Conservation (phyloP, 2,329 filamentous ascomycete genomes). For the Rugonectria rugulosa region DNA sequence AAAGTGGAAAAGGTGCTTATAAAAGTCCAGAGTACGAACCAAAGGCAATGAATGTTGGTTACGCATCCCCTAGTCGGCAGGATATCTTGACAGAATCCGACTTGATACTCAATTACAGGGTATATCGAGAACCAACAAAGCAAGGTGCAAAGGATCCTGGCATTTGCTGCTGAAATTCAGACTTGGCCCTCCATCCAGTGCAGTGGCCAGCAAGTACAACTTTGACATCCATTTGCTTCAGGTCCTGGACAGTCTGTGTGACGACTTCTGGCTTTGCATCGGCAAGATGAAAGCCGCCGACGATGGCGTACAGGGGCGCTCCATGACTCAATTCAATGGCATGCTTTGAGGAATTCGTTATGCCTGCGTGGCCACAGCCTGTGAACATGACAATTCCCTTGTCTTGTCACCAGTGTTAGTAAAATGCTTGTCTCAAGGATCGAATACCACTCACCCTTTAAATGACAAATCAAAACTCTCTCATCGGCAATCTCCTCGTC, state of each 20-base stretch:
- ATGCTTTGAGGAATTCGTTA: constrained; percentile 59
- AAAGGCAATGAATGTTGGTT: no score
- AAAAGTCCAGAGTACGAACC: no score
- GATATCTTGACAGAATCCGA: no score
- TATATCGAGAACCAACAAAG: constrained; percentile 55
- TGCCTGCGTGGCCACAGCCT: constrained; percentile 63
- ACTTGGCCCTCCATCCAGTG: constrained; percentile 63
- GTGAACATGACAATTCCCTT: constrained; percentile 61
- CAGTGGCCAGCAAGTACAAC: constrained; percentile 63
- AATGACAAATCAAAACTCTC: no score
- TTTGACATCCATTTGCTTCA: constrained; percentile 55
- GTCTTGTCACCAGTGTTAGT: background rate
- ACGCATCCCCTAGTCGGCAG: no score
- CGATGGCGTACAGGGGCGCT: constrained; percentile 55
- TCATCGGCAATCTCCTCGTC: no score
- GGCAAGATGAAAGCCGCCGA: constrained; percentile 63
- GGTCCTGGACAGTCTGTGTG: constrained; percentile 50
- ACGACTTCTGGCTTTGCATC: constrained; percentile 48
- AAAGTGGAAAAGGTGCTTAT: no score
- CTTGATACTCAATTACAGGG: background rate
- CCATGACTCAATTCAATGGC: constrained; percentile 48
- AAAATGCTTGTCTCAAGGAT: no score
- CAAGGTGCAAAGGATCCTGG: constrained; percentile 58
- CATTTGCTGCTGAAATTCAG: constrained; percentile 59
- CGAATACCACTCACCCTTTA: no score